Conservation (phyloP, 306 rosid genomes). For the Cicer judaicum region DNA sequence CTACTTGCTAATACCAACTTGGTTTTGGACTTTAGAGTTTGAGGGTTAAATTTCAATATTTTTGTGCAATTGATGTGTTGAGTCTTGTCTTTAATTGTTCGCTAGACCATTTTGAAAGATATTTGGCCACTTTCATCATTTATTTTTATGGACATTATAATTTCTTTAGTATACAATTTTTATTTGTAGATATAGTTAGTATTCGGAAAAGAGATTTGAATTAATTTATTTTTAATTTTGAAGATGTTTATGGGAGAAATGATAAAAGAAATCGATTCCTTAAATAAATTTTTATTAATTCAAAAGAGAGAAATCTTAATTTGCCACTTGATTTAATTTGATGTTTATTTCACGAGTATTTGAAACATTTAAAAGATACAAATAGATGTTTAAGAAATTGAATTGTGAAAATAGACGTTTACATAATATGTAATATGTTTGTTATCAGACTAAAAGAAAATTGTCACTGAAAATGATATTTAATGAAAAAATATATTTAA, state of each 20-base stretch:
- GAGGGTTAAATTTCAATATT: conserved; percentile 6
- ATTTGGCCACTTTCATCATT: background rate
- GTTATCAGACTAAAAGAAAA: background rate
- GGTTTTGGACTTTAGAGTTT: conserved; percentile 53
- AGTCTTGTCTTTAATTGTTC: background rate
- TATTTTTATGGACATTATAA: background rate
- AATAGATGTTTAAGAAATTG: background rate
- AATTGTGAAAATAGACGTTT: background rate
- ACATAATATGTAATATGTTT: background rate
- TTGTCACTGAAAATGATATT: background rate
- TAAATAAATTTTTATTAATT: no score
- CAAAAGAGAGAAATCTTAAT: no score
- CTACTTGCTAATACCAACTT: conserved; percentile 51
- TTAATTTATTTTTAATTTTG: no score
- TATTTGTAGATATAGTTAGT: no score
- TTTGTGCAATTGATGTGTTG: conserved; percentile 24
- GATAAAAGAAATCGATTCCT: no score
- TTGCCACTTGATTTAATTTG: no score
- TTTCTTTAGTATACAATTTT: background rate
- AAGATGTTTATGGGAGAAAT: no score
- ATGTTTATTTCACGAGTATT: no score
- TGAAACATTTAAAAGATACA: background rate
- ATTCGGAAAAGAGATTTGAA: no score
- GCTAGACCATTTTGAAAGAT: background rate
- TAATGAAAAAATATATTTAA: no score